Evolutionary conservation across 2,329 filamentous ascomycete genomes (phyloP).

Genomic region (Fusarium praegraminearum): DNA sequence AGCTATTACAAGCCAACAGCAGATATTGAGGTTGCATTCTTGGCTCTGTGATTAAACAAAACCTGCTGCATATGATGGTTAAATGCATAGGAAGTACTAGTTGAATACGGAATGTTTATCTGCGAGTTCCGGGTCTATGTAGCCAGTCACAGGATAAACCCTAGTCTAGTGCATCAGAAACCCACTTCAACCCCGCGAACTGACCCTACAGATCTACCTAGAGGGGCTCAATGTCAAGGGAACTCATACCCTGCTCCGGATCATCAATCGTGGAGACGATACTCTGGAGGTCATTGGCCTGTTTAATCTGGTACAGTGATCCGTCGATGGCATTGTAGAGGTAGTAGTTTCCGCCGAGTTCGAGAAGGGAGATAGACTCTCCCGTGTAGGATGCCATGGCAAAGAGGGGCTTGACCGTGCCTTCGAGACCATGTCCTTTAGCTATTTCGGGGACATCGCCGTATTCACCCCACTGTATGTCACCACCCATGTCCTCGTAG

Average conservation of each 20-base stretch:
- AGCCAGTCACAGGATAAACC: neutral
- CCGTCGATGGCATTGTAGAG: neutral
- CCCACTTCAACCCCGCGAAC: neutral
- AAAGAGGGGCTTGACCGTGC: neutral
- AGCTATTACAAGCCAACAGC: too few relatives aligned
- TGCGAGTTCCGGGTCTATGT: neutral
- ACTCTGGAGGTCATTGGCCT: neutral
- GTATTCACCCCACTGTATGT: neutral
- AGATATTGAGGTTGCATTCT: neutral
- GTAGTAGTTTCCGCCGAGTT: neutral
- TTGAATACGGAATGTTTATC: accelerated
- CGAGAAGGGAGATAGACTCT: neutral
- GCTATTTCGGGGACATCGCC: neutral
- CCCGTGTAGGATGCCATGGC: neutral
- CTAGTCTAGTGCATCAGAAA: neutral
- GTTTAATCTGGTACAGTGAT: accelerated
- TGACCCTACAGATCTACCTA: neutral
- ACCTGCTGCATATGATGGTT: neutral
- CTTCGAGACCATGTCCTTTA: neutral
- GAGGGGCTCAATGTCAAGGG: neutral
- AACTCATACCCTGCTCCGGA: neutral
- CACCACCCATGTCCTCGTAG: neutral
- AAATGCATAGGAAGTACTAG: neutral
- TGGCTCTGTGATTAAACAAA: neutral
- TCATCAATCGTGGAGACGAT: neutral